Evolutionary conservation across 306 rosid species (phyloP), one percentile per base, ranked within the genome.

Genomic region (Cicer cuneatum): DNA sequence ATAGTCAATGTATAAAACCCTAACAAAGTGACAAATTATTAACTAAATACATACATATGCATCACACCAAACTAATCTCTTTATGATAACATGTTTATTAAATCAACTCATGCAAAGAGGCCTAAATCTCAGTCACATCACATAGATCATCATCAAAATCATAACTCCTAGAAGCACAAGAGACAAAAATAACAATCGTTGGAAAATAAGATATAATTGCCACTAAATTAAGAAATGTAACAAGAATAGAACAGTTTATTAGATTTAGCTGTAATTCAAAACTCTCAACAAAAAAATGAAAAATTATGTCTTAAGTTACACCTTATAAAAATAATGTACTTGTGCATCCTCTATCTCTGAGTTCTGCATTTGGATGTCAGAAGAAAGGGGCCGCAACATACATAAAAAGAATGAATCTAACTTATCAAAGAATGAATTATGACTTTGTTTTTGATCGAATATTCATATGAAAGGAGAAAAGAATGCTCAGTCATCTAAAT

Each of bases 341-440:
- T 78, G 60, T 54, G 96, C 96, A 60, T 83, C 96, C 69, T 83
- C 96, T 73, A 93, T 83, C 82, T 93, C 97, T 39, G 35, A 4
- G 14, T 86, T 96, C 78, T 93, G 94, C 74, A 49, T 72, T 78
- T 86, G 85, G 76, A 91, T 89, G 63, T 86, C 80, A 53, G 60
- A 88, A 62, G 96, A 81, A 69, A 84, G 86, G 14, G 96, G 91
- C 38, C 70, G 88, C 87, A 93, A 8, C 86, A 87, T 38, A 89
- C 98, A 91, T 66, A 91, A 71, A 43, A 93, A 87, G 85, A 80
- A 91, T 48, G 91, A 78, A 78, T 89, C 89, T 2, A 94, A 89
- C 88, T 93, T 93, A 75, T 85, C 92, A 87, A 84, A 91, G 80
- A 93, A 89, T 37, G 86, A 43, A 81, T 84, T 81, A 76, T 86